A percentile compares a stretch with the other conserved stretches of the same genome.
Evolutionary conservation across 140 eudicot species (phyloP).

Genomic region (Oenanthe javanica): DNA sequence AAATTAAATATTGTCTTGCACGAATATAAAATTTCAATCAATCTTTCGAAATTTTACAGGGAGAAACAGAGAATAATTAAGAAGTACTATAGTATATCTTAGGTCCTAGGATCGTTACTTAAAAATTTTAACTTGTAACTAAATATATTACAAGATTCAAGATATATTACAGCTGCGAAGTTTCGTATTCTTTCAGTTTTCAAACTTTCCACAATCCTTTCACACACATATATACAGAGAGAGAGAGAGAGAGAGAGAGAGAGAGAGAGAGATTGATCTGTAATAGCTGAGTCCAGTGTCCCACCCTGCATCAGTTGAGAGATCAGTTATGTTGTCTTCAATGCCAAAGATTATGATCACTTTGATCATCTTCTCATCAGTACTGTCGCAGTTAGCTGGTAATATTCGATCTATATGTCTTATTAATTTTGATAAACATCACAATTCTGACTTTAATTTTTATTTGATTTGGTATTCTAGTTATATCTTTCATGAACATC

Average conservation of each 20-base stretch:
- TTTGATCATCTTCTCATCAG: conserved; percentile 7
- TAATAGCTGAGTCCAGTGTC: not conserved
- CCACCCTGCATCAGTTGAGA: not conserved
- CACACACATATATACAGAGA: not conserved
- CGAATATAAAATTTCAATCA: too few species aligned
- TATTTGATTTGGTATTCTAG: not conserved
- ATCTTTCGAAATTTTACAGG: not conserved
- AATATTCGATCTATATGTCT: not conserved
- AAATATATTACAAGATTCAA: not conserved
- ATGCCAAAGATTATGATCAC: conserved; percentile 20
- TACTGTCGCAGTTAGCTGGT: conserved; percentile 21
- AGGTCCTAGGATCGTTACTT: too few species aligned
- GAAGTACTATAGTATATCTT: too few species aligned
- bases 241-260: not conserved
- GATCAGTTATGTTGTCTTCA: conserved; percentile 17
- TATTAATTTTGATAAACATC: not conserved
- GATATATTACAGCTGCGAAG: not conserved
- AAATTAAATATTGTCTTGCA: too few species aligned
- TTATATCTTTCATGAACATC: too few species aligned
- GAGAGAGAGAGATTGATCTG: too few species aligned
- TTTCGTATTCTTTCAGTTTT: not conserved
- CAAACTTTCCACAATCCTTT: not conserved
- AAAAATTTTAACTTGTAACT: too few species aligned
- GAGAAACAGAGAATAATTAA: not conserved
- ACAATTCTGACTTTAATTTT: not conserved